Base-by-base conservation (phyloP, 768 basidiomycete species). In the Rossbeevera mucosa region DNA sequence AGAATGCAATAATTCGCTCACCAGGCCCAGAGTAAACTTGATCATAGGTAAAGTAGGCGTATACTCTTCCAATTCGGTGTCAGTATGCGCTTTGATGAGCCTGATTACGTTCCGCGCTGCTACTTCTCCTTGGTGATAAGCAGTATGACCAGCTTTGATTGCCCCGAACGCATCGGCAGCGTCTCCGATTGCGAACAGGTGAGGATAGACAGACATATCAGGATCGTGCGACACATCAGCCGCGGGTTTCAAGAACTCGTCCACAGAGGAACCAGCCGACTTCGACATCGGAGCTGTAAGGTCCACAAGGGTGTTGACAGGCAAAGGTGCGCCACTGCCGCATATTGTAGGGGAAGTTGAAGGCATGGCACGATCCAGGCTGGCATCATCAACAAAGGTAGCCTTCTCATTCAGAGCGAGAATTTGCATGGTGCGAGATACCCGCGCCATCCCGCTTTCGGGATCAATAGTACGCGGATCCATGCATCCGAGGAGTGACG, bases 161-260 rank as follows among this genome's bases (percentile, higher is more conserved):
- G 82, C 84, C 6, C 82, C 82, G 52, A 82, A 84, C 5, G 81
- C 81, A 61, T 85, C 81, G 1, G 82, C 83, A 0, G 77, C 74
- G 49, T 86, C 84, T 7, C 84, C 84, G 6, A 84, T 65, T 8
- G 76, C 82, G 58, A 85, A 86, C 12, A 86, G 74, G 53, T 82
- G 71, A 0, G 76, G 73, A 59, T 81, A 80, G 18, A 56, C n/a
- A 45, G 28, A 28, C 4, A 21, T 21, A 7, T 24, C 16, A 20
- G 28, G 31, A 20, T 40, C 30, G 20, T 22, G 4, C 0, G 75
- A 69, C 20, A 71, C 72, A 8, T 51, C 53, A 42, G 16, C 16
- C 26, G 41, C 30, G 4, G 47, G 13, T 13, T 30, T 22, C n/a
- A 21, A 22, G 8, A 41, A 29, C 20, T 28, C 41, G 5, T 28